Percentiles rank a stretch among this genome's conserved stretches.
Conservation (phyloP, 176 grass and related monocot species). For the Musa itinerans region DNA sequence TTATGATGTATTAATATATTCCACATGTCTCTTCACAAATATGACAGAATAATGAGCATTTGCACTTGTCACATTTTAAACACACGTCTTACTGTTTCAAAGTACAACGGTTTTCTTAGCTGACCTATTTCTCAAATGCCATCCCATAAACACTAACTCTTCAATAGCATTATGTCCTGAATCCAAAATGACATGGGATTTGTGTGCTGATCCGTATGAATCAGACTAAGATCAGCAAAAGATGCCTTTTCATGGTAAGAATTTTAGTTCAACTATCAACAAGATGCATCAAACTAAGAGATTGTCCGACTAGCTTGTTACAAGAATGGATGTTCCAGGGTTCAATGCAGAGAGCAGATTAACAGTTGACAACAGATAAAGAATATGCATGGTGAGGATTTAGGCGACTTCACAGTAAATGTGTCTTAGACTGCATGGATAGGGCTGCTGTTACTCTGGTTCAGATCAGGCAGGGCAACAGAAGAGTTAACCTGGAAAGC, state of each 20-base stretch:
- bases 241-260: not conserved
- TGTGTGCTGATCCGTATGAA: no score
- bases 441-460: slow-evolving; percentile 51
- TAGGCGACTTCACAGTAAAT: not conserved
- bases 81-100: no score
- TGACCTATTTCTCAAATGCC: no score
- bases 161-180: not conserved
- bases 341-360: not conserved
- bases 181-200: no score
- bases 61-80: no score
- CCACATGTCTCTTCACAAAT: no score
- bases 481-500: slow-evolving; percentile 60
- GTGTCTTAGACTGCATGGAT: slow-evolving; percentile 66
- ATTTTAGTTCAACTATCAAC: slow-evolving; percentile 6
- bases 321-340: not conserved
- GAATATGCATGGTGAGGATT: not conserved
- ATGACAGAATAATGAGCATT: no score
- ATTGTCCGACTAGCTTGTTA: not conserved
- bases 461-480: slow-evolving; percentile 43
- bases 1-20: no score
- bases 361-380: slow-evolving; percentile 1
- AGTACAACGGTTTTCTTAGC: no score
- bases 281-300: not conserved
- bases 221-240: not conserved
- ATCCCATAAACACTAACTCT: not conserved